Base-by-base conservation (phyloP, 202 grass and related monocot species). In the Panicum hallii region DNA sequence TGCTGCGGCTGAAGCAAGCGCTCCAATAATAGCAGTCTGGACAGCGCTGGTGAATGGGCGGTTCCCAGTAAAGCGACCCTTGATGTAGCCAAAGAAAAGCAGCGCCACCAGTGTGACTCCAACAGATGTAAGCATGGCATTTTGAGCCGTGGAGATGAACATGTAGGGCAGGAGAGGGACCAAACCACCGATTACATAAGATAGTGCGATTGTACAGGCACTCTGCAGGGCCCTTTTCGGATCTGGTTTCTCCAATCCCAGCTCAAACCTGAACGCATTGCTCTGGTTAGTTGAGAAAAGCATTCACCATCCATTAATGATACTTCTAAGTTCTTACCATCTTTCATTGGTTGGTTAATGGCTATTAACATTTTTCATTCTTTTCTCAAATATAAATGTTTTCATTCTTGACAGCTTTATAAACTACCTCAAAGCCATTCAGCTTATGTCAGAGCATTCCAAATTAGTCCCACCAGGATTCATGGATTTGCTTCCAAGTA, bases 81-180 rank as follows among this genome's bases (percentile, higher is more conserved):
- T 97, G 61, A 93, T 78, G 80, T 93, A 94, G 65, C 94, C 92
- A 85, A 97, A 97, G 77, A 97, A 89, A 63, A 97, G 73, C 19
- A 97, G 88, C 0, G 92, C 92, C 1, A 57, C 50, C 34, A 97
- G 61, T 4, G 92, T 97, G 42, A 94, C 90, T 45, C 79, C 94
- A 64, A 91, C 86, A 32, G 94, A 97, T 45, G 49, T 88, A 78
- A 89, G 82, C 90, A 97, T 92, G 50, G 88, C 94, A 48, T 93
- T 83, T 38, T 91, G 81, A 23, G 89, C 94, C 11, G 67, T 83
- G 78, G 83, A 68, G 54, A 97, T 79, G 81, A 94, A 94, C 57
- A 91, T 75, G 79, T 97, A 94, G 38, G 92, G 94, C 23, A 90
- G 60, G 58, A 97, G 94, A 69, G 94, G 94, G 66, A 97, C 84